These are phyloP conservation scores for Ceratorhiza oryzae-sativae DNA, from an alignment of 1,284 basidiomycete species.

Conservation along the genomic window DNA sequence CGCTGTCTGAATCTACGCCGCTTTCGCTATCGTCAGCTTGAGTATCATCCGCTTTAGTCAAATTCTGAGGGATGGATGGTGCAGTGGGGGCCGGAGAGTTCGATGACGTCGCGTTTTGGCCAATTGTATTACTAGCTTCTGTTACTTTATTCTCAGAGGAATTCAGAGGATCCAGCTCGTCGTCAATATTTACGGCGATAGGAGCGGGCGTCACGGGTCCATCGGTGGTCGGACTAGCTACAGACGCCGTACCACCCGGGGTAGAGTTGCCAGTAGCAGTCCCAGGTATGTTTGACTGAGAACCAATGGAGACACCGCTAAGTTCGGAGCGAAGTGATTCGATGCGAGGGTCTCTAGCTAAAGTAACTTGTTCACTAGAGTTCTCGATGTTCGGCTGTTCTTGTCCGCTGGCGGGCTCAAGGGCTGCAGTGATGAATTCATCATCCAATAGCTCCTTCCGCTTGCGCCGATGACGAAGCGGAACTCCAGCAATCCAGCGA, in stretches of 20 bases:
- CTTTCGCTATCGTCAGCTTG: conserved; percentile 44
- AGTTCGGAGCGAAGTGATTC: conserved; percentile 35
- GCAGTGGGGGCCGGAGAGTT: neutral
- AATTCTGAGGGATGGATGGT: neutral
- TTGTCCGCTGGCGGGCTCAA: neutral
- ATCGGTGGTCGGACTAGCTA: conserved; percentile 25
- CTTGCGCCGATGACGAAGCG: conserved; percentile 47
- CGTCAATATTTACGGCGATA: conserved; percentile 38
- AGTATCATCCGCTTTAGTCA: conserved; percentile 33
- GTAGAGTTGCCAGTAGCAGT: conserved; percentile 30
- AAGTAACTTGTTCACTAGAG: neutral
- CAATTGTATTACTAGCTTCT: neutral
- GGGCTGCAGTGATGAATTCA: neutral
- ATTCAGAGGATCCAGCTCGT: conserved; percentile 27
- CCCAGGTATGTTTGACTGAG: conserved; percentile 7
- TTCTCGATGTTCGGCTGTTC: neutral
- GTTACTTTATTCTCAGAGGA: neutral
- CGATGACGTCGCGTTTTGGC: neutral
- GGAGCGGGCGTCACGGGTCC: conserved; percentile 36
- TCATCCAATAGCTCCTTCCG: conserved; percentile 11
- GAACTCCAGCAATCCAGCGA: conserved; percentile 69
- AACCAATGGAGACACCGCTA: neutral
- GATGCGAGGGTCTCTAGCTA: conserved; percentile 28
- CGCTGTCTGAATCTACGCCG: conserved; percentile 43
- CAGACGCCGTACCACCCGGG: conserved; percentile 19